Base-by-base conservation (phyloP, 2,329 filamentous ascomycete species). In the Claviceps capensis region DNA sequence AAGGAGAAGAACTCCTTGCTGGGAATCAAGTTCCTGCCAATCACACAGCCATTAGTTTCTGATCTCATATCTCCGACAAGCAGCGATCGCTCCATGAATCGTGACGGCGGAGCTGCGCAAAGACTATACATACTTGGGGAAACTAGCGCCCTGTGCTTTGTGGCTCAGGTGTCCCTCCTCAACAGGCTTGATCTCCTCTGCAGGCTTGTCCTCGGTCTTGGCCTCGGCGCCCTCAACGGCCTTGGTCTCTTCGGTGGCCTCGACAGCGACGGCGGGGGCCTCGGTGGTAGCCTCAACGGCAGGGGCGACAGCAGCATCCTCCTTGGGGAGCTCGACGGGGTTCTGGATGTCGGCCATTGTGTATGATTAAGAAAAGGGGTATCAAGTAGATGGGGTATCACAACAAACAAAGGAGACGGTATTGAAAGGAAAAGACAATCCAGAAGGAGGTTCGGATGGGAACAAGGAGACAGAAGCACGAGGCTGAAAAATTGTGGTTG, bases 1-100 rank as follows among this genome's bases (percentile, higher is more conserved):
- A 91, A 88, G 79, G 84, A 90, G 75, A 97, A 96, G 74, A 87
- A 88, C 68, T 89, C 88, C 81, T 96, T 96, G 69, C 83, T 82
- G 74, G 89, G 90, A 62, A 88, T 82, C 64, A 97, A 79, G 69
- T 88, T 86, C 81, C 88, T 47, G 34, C 30, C 30, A 34, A 11
- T 47, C 94, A 61, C 37, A 42, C 34, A 5, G 30, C 26, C 22
- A 6, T 38, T 60, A 65, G 58, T 68, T 16, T 2, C 1, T 4
- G 4, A 11, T 1, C 30, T 34, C 9, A 11, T 4, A 3, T 9
- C 30, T 34, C 3, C 30, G 9, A 3, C 8, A 11, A 3, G 30
- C 30, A 11, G 9, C 30, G 4, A 34, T 34, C 0, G 1, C 13
- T 8, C 14, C 16, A 2, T 48, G 9, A 0, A 4, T 11, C 2